Base-by-base conservation (phyloP, 2,329 filamentous ascomycete genomes). In the Aspergillus unguis region DNA sequence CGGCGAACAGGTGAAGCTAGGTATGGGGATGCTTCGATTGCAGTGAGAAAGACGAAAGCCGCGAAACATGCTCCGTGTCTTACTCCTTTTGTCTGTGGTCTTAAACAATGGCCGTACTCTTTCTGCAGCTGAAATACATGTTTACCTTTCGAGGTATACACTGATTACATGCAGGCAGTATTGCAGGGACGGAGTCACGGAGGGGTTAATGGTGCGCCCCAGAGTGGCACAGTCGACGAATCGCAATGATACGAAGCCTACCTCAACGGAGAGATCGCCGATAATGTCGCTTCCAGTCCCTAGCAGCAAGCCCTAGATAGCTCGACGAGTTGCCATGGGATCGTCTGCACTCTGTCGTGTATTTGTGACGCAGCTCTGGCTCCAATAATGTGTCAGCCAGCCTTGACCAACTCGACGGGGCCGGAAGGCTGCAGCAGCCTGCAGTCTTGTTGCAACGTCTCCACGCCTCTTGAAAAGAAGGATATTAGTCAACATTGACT, bases 191-290 rank as follows among this genome's bases (percentile, higher is more conserved):
- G 25, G 9, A 23, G n/a, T 25, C 36, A 9, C 53, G 57, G 62
- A 63, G 61, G 61, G 62, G 61, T 53, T 47, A 40, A 48, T 38
- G 35, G 48, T 53, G 43, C 48, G 37, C 54, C 54, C 52, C 54
- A 56, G 54, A 60, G 56, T 53, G 56, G 55, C 57, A 57, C 54
- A 51, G 48, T 53, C 53, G 40, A 58, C 55, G 36, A 44, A 44
- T 46, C 57, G 52, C 53, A 46, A 52, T 51, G 50, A 52, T 51
- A 51, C 50, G 51, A 38, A 25, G 40, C 38, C 33, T 50, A 44
- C 41, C 48, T 52, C 37, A 32, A 7, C 41, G 26, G 31, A 38
- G 40, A 49, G 41, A 7, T 41, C 45, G 47, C 27, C 42, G 17
- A 40, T 23, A 7, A 35, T n/a, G 40, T 27, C 23, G 33, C 32